A percentile compares a stretch with the other conserved stretches of the same genome.
Conservation (phyloP, 2,329 filamentous ascomycete species). For the Blastomyces percursus region DNA sequence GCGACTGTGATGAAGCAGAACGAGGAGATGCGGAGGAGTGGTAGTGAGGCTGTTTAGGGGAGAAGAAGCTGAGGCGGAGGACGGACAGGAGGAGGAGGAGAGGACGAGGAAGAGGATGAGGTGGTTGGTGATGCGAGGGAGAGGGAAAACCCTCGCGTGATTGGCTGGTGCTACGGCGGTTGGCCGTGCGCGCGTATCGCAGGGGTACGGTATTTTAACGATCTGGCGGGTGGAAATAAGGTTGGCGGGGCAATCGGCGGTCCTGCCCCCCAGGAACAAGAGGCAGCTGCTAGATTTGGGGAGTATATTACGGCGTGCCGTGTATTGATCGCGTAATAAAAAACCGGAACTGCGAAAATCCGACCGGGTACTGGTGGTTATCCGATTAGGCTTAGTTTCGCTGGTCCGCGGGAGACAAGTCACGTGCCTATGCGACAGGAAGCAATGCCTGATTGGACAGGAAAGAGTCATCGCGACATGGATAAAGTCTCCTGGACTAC, state of each 20-base stretch:
- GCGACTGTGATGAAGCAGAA: not conserved
- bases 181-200: not conserved
- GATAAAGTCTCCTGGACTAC: too few species aligned
- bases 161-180: too few species aligned
- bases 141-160: not conserved
- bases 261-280: too few species aligned
- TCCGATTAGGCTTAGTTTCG: not conserved
- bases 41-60: not conserved
- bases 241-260: too few species aligned
- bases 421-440: not conserved
- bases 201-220: too few species aligned
- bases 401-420: not conserved
- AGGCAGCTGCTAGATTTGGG: not conserved
- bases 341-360: not conserved
- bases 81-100: too few species aligned
- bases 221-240: too few species aligned
- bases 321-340: not conserved
- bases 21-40: not conserved
- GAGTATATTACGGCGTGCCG: slow-evolving; percentile 3
- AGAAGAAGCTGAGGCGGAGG: not conserved
- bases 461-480: not conserved
- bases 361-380: not conserved
- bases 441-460: slow-evolving; percentile 2
- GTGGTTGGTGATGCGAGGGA: not conserved
- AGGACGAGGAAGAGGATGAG: too few species aligned